Evolutionary conservation across 2,329 filamentous ascomycete genomes (phyloP), one percentile per base, ranked within the genome.

Genomic region (Cordyceps tenuipes): DNA sequence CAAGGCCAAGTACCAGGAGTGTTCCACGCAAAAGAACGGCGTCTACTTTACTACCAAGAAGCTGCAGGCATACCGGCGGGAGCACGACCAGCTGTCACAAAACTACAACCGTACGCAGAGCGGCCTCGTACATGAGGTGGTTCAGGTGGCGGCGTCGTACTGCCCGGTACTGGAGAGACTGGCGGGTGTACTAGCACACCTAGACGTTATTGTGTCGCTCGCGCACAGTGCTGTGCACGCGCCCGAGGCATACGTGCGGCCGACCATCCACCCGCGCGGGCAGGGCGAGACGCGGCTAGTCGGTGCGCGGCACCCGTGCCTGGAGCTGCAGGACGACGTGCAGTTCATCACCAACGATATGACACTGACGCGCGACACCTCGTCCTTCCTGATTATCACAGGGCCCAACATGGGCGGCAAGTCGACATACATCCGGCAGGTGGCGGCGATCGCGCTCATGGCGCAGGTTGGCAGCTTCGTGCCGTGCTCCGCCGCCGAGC

Each of bases 351-450:
- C 93, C 60, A 99, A 99, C 72, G 93, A 99, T 67, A 90, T 97
- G 23, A 85, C 86, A 57, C 84, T 99, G 43, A 80, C 84, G 5
- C 86, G 91, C 9, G 86, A 87, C 61, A 80, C 83, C 52, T 96
- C 91, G 0, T 91, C 93, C 3, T 97, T 99, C 75, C 81, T 97
- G 44, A 93, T 97, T 76, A 97, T 97, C 71, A 97, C 93, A 0
- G 94, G 94, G 0, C 94, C 94, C 55, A 99, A 99, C 75, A 99
- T 99, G 94, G 95, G 94, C 66, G 94, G 94, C 67, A 99, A 99
- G 76, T 96, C 91, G 9, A 99, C 93, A 0, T 99, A 97, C 72
- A 99, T 99, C 69, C 89, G 95, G 19, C 94, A 97, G 72, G 95
- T 96, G 23, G 94, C 93, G 36, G 94, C 97, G 57, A 94, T 99